Evolutionary conservation across 1,284 basidiomycete species (phyloP).

Genomic region (Papiliotrema laurentii): DNA sequence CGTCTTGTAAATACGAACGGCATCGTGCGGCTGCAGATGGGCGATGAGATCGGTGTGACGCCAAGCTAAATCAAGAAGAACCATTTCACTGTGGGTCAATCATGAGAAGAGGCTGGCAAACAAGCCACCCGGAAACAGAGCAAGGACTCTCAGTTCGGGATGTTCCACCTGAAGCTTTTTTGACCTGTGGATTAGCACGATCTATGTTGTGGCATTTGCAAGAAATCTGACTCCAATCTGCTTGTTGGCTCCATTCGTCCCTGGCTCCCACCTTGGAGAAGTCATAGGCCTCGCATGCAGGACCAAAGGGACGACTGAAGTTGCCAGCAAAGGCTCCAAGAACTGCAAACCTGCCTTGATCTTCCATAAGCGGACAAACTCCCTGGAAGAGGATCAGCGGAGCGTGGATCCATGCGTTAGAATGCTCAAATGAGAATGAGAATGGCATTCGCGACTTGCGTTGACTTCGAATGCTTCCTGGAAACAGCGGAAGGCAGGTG

Average conservation of each 20-base stretch:
- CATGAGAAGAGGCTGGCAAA: background rate
- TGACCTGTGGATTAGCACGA: no score
- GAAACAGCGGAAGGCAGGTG: background rate
- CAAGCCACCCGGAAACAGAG: background rate
- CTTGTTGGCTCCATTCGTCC: background rate
- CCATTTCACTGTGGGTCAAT: background rate
- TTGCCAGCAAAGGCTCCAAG: background rate
- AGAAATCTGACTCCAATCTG: background rate
- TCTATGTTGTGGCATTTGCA: no score
- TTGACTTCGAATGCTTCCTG: background rate
- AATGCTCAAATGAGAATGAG: background rate
- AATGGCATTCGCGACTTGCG: no score
- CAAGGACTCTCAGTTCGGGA: background rate
- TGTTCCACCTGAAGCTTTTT: background rate
- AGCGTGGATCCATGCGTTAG: background rate
- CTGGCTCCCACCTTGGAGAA: background rate
- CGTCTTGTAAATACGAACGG: background rate
- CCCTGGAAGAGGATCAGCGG: background rate
- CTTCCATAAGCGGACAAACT: background rate
- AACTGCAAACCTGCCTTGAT: background rate
- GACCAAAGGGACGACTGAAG: background rate
- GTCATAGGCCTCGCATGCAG: background rate
- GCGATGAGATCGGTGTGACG: background rate
- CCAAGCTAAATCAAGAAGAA: background rate
- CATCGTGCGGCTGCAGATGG: background rate